Evolutionary conservation across 2,329 filamentous ascomycete species (phyloP).

Genomic region (Cladosporium sp.): DNA sequence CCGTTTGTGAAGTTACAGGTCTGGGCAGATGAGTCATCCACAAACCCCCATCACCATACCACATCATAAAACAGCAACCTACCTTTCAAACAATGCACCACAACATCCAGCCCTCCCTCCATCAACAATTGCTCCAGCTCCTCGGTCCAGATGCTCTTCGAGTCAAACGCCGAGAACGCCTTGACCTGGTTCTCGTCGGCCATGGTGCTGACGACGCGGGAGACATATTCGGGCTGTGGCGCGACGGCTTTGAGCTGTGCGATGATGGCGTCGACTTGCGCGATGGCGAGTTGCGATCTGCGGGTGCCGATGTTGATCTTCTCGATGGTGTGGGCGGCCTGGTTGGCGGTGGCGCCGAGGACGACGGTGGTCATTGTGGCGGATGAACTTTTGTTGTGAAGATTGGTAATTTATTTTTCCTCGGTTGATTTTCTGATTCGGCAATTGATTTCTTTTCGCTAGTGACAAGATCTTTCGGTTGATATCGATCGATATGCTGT

Average conservation of each 20-base stretch:
- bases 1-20: not conserved
- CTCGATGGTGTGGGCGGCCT: not conserved
- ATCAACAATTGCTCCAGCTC: slow-evolving; percentile 78
- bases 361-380: not conserved
- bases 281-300: slow-evolving; percentile 77
- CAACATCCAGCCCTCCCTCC: slow-evolving; percentile 69
- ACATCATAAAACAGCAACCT: not conserved
- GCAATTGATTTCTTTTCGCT: too few species aligned
- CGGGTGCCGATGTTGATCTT: slow-evolving; percentile 69
- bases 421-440: too few species aligned
- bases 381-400: too few species aligned
- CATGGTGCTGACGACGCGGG: slow-evolving; percentile 74
- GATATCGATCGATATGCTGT: too few species aligned
- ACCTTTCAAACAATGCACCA: slow-evolving; percentile 87
- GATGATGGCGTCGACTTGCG: slow-evolving; percentile 75
- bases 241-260: slow-evolving; percentile 63
- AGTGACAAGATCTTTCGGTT: too few species aligned
- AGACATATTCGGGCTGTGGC: slow-evolving; percentile 68
- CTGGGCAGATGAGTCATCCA: not conserved
- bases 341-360: not conserved
- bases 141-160: slow-evolving; percentile 90
- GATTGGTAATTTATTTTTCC: too few species aligned
- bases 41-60: not conserved
- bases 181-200: slow-evolving; percentile 88
- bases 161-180: slow-evolving; percentile 78